phyloP scores from a whole-genome alignment of 345 rosid genomes.

The Euphorbia tirucalli region DNA sequence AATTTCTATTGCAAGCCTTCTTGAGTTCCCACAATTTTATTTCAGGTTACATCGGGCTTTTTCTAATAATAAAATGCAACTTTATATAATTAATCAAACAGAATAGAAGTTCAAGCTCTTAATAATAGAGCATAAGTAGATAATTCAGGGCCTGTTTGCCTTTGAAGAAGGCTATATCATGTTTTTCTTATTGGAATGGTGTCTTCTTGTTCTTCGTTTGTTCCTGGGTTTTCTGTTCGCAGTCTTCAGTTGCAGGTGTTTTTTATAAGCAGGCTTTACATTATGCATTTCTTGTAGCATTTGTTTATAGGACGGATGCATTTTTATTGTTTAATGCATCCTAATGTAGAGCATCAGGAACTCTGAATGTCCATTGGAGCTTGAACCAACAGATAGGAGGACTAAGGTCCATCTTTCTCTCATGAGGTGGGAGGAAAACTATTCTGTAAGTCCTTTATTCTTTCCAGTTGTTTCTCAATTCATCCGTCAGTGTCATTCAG shows the following conservation, averaged over 20 bases:
- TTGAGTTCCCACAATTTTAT: too few relatives aligned
- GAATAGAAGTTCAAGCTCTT: too few relatives aligned
- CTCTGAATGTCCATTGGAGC: slow-evolving; percentile 82
- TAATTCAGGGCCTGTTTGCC: not conserved
- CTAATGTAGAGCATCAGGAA: slow-evolving; percentile 66
- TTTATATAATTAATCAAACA: not conserved
- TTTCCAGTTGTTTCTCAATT: not conserved
- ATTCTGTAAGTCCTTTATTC: slow-evolving; percentile 36
- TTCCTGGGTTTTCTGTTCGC: not conserved
- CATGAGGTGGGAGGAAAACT: slow-evolving; percentile 65
- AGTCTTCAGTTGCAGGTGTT: not conserved
- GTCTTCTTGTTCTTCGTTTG: not conserved
- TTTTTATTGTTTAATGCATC: slow-evolving; percentile 8
- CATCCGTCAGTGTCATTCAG: not conserved
- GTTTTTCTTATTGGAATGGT: not conserved
- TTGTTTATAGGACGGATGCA: not conserved
- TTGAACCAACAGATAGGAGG: slow-evolving; percentile 59
- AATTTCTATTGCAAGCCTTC: too few relatives aligned
- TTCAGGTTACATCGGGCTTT: not conserved
- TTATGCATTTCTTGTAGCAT: not conserved
- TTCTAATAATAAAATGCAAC: too few relatives aligned
- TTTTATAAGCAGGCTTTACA: not conserved
- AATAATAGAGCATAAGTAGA: not conserved
- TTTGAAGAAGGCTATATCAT: not conserved
- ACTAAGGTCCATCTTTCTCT: slow-evolving; percentile 70